These are phyloP conservation scores for Sporothrix mexicana DNA, from an alignment of 2,329 filamentous ascomycete species.

Conservation along the genomic window DNA sequence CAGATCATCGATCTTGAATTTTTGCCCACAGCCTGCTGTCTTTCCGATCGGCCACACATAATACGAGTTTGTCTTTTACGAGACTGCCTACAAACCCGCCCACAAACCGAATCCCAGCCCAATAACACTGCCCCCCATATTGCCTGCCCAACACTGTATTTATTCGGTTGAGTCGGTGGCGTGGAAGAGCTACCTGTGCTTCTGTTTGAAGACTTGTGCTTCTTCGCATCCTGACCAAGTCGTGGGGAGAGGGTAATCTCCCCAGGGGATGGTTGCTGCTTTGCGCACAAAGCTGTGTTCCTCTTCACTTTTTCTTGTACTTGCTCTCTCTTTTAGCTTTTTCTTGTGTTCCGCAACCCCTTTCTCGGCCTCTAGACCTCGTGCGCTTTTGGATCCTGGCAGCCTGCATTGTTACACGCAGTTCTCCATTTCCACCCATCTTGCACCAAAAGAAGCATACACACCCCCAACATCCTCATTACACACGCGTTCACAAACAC, in stretches of 20 bases:
- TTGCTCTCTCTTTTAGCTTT: not conserved
- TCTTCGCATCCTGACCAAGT: not conserved
- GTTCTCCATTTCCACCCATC: conserved; percentile 26
- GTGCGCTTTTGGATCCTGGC: conserved; percentile 22
- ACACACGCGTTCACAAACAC: not conserved
- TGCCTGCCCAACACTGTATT: not conserved
- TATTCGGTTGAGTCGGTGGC: not conserved
- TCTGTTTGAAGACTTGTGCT: not conserved
- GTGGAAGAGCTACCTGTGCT: not conserved
- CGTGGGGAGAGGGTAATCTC: not conserved
- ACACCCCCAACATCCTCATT: too few species aligned
- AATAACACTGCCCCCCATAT: conserved; percentile 13
- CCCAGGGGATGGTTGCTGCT: not conserved
- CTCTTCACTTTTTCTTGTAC: conserved; percentile 13
- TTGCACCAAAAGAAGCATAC: conserved; percentile 22
- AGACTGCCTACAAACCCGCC: not conserved
- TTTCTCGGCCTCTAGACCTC: conserved; percentile 13
- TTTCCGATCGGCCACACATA: not conserved
- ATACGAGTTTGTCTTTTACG: conserved; percentile 4
- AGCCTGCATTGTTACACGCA: conserved; percentile 32
- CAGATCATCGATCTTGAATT: not conserved
- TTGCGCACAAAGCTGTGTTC: conserved; percentile 2
- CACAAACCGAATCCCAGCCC: not conserved
- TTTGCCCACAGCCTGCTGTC: not conserved
- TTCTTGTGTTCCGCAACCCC: not conserved